A percentile compares a stretch with the other conserved stretches of the same genome.
Conservation (phyloP, 805 yeast species). For the Tetrapisispora nanseiensis region DNA sequence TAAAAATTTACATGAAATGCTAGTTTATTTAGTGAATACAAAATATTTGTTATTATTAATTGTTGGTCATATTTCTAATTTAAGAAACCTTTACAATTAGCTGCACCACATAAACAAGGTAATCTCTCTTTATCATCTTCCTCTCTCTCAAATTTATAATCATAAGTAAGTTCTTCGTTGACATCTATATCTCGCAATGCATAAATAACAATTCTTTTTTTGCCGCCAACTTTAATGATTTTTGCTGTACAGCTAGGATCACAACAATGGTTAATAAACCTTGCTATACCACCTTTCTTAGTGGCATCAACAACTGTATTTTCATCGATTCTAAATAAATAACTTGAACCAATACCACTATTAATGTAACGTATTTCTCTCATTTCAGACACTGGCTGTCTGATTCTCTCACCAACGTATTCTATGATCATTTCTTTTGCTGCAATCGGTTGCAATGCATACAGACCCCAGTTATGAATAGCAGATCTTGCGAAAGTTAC, state of each 20-base stretch:
- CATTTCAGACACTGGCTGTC: conserved; percentile 90
- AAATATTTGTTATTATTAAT: too few relatives aligned
- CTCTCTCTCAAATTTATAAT: conserved; percentile 90
- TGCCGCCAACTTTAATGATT: conserved; percentile 89
- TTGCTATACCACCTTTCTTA: conserved; percentile 91
- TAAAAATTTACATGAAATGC: too few relatives aligned
- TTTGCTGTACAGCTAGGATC: conserved; percentile 96
- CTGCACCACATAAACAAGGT: conserved; percentile 90
- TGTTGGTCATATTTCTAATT: too few relatives aligned
- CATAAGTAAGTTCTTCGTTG: conserved; percentile 89
- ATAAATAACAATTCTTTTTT: conserved; percentile 86
- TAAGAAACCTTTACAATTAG: conserved; percentile 85
- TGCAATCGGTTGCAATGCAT: conserved; percentile 91
- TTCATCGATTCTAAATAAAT: conserved; percentile 85
- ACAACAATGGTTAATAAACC: conserved; percentile 96
- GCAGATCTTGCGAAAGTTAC: conserved; percentile 96
- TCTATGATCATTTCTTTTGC: conserved; percentile 96
- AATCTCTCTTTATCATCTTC: conserved; percentile 80
- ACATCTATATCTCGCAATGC: conserved; percentile 82
- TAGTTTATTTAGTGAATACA: too few relatives aligned
- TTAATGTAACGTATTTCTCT: conserved; percentile 77
- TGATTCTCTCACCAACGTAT: conserved; percentile 88
- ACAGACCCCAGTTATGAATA: conserved; percentile 96
- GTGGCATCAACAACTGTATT: conserved; percentile 96
- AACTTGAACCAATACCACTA: conserved; percentile 93